These are phyloP conservation scores for Entophlyctis helioformis DNA, from an alignment of 192 early-diverging fungal species.

Conservation along the genomic window DNA sequence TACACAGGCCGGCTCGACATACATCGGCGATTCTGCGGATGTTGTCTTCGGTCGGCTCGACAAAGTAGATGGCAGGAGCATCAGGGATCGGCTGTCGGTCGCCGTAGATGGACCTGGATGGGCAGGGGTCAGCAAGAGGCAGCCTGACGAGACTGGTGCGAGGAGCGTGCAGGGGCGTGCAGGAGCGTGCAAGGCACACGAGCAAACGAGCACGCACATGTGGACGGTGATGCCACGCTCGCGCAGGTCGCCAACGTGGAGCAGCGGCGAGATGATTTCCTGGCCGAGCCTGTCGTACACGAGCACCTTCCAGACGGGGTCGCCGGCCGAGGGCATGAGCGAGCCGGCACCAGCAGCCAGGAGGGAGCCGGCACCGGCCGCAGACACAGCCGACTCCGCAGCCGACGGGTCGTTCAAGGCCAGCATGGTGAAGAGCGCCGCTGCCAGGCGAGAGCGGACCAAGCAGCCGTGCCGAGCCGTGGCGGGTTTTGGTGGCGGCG, in stretches of 20 bases:
- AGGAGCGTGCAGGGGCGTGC: no score
- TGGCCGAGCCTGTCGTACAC: constrained; percentile 88
- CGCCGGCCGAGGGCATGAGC: constrained; percentile 16
- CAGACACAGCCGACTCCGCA: constrained; percentile 19
- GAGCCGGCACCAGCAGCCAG: constrained; percentile 9
- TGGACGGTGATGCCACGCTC: constrained; percentile 95
- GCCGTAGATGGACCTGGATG: constrained; percentile 62
- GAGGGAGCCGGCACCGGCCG: constrained; percentile 15
- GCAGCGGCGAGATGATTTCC: constrained; percentile 91
- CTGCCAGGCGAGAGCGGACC: constrained; percentile 19
- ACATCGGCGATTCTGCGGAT: constrained; percentile 71
- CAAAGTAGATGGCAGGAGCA: constrained; percentile 94
- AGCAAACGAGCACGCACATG: constrained; percentile 63
- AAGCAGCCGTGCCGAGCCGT: no score
- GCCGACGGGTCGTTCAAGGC: constrained; percentile 56
- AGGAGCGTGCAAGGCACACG: background rate
- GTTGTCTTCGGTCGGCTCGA: constrained; percentile 81
- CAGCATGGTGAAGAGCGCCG: constrained; percentile 71
- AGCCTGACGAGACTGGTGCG: no score
- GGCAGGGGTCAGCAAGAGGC: background rate
- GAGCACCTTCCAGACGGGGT: constrained; percentile 93
- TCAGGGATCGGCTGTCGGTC: constrained; percentile 85
- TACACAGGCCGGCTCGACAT: no score
- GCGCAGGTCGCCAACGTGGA: constrained; percentile 90
- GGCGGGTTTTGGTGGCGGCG: no score